Evolutionary conservation across 2,329 filamentous ascomycete species (phyloP), one percentile per base, ranked within the genome.

Genomic region (Diaporthe sp.): DNA sequence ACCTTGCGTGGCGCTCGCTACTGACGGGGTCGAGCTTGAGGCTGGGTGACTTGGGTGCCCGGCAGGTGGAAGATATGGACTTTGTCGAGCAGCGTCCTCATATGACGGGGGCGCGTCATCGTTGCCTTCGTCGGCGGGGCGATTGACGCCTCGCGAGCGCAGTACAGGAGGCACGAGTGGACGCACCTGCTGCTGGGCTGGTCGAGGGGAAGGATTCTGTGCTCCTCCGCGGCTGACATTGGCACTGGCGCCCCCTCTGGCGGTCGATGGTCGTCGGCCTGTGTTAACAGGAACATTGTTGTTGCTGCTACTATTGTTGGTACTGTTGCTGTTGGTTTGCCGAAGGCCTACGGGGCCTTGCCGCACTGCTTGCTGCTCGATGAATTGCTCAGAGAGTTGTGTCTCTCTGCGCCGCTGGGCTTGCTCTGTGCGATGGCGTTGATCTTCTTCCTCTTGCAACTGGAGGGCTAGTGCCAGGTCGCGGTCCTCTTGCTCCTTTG

Each of bases 391-490:
- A 0, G 92, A 94, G 1, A 94, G 86, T 74, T 91, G 86, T 72
- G 91, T 91, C 81, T 95, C 92, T n/a, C 91, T 87, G 15, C 88
- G 86, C 10, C 92, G 88, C 1, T 92, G 89, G 13, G 89, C 90
- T 66, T 91, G 89, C 67, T 91, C 88, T 9, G 81, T 78, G n/a
- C 90, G 89, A 77, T 95, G 91, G 19, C 92, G 89, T 79, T 95
- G 92, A 77, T 98, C 95, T 82, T 98, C 96, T 81, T 98, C 95
- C 80, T 98, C 97, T 82, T 98, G 96, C 1, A 98, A 89, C 81
- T 98, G 97, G 9, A 99, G 87, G 0, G 96, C 96, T 4, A 98
- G 88, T 0, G 97, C 97, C 40, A 98, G 85, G 76, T 97, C 94
- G 75, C 96, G 92, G 79, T 98, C 96, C 84, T 98, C 91, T 86